Conservation (phyloP, 306 rosid genomes). For the Vicia villosa region DNA sequence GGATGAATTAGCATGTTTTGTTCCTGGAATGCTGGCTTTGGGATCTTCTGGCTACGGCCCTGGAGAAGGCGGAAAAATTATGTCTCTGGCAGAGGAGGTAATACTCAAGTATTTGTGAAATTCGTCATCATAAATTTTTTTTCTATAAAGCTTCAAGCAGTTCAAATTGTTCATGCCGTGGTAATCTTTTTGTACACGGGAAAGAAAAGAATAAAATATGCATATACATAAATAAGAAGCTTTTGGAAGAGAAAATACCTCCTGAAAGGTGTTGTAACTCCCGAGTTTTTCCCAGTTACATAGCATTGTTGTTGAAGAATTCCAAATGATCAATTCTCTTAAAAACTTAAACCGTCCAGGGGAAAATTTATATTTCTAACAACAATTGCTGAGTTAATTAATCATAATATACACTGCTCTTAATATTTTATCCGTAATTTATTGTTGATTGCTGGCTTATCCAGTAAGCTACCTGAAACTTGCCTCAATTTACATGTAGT, state of each 20-base stretch:
- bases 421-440: not conserved
- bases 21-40: slow-evolving; percentile 70
- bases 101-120: slow-evolving; percentile 22
- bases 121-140: slow-evolving; percentile 13
- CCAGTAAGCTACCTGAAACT: slow-evolving; percentile 15
- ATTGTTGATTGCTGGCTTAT: not conserved
- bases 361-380: slow-evolving; percentile 18
- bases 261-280: slow-evolving; percentile 11
- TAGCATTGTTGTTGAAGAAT: slow-evolving; percentile 1
- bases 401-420: not conserved
- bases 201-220: not conserved
- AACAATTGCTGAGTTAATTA: slow-evolving; percentile 13
- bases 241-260: slow-evolving; percentile 10
- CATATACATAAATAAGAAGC: not conserved
- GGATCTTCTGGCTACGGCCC: slow-evolving; percentile 55
- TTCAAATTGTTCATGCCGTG: slow-evolving; percentile 14
- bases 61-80: slow-evolving; percentile 48
- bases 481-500: not conserved
- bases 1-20: slow-evolving; percentile 83
- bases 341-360: not conserved
- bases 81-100: slow-evolving; percentile 75
- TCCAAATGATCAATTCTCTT: slow-evolving; percentile 1
- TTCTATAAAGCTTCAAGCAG: not conserved
- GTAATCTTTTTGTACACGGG: not conserved
- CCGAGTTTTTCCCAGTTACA: slow-evolving; percentile 5